These are phyloP conservation scores for Ophiognomonia clavigignenti-juglandacearum DNA, from an alignment of 2,329 filamentous ascomycete genomes.

Conservation along the genomic window DNA sequence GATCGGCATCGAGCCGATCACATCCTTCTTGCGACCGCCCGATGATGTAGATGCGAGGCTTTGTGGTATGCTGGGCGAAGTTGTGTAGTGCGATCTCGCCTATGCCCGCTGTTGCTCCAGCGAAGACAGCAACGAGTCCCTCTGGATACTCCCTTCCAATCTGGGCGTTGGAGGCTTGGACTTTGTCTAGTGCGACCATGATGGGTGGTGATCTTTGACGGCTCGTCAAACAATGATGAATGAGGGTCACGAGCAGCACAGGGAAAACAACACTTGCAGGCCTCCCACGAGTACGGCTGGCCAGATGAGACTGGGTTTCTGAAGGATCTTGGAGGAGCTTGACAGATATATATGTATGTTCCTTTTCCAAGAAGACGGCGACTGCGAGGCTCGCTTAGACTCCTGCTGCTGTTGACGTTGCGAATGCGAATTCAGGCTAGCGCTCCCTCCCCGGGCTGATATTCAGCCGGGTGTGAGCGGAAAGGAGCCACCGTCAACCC, in stretches of 20 bases:
- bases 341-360: too few species aligned
- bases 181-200: constrained; percentile 5
- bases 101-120: constrained; percentile 51
- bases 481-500: not conserved
- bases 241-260: too few species aligned
- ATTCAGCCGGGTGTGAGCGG: not conserved
- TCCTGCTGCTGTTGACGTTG: not conserved
- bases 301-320: too few species aligned
- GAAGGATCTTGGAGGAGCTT: too few species aligned
- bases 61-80: constrained; percentile 34
- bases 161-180: constrained; percentile 33
- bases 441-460: not conserved
- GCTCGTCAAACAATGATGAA: too few species aligned
- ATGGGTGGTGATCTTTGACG: too few species aligned
- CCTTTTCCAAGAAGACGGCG: too few species aligned
- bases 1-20: constrained; percentile 33
- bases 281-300: too few species aligned
- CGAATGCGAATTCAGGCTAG: not conserved
- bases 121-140: constrained; percentile 42
- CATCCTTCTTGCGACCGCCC: constrained; percentile 37
- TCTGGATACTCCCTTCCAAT: constrained; percentile 21
- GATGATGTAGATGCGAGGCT: constrained; percentile 46
- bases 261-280: too few species aligned
- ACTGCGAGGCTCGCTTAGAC: too few species aligned
- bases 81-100: constrained; percentile 42